phyloP scores from a whole-genome alignment of 345 rosid genomes.

The Eucalyptus grandis region DNA sequence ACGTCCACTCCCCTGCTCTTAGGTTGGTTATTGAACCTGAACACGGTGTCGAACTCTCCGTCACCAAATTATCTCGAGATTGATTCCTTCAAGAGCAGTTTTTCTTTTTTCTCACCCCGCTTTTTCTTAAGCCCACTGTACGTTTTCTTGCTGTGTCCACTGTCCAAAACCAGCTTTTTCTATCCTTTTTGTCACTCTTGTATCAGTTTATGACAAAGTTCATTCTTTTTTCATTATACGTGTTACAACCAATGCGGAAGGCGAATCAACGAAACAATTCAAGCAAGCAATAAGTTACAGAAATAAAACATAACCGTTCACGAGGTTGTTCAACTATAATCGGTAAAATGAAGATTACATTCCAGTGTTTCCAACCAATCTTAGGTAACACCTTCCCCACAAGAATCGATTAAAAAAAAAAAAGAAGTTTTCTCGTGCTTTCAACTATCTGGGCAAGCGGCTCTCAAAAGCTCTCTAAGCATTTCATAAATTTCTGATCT shows the following conservation, averaged over 20 bases:
- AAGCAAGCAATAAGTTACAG: neutral
- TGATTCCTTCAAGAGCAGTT: neutral
- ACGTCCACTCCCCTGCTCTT: constrained; percentile 15
- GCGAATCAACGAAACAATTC: neutral
- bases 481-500: neutral
- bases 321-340: neutral
- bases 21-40: constrained; percentile 28
- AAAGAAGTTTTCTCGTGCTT: neutral
- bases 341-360: neutral
- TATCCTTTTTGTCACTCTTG: neutral
- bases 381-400: neutral
- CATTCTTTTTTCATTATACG: neutral
- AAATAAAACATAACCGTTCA: neutral
- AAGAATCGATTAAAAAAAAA: neutral
- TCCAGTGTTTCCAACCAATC: neutral
- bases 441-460: neutral
- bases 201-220: neutral
- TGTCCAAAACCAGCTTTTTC: neutral
- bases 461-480: neutral
- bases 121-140: neutral
- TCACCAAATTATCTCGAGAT: constrained; percentile 3
- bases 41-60: constrained; percentile 18
- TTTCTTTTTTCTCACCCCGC: neutral
- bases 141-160: neutral
- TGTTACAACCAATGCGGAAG: neutral